A percentile compares a stretch with the other conserved stretches of the same genome.
Conservation (phyloP, 2,329 filamentous ascomycete species). For the Iodosphaeria phyllophila region DNA sequence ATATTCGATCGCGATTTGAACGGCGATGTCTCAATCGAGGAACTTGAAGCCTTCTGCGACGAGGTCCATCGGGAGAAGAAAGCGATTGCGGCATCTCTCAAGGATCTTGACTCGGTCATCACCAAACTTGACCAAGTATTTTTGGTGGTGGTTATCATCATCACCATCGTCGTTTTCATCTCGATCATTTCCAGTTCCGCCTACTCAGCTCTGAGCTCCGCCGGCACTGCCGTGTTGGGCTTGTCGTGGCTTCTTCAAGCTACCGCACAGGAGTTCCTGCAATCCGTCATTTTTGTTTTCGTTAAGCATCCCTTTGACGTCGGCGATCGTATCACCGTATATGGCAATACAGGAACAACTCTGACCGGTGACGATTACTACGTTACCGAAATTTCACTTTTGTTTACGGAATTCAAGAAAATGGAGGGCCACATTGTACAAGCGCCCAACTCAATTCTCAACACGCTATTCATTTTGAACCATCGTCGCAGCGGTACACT, state of each 20-base stretch:
- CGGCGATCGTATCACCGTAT: conserved; percentile 79
- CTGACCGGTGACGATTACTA: conserved; percentile 85
- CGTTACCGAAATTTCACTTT: conserved; percentile 78
- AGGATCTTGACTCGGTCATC: conserved; percentile 88
- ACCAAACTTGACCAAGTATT: conserved; percentile 79
- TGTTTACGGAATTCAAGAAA: conserved; percentile 97
- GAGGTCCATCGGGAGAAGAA: conserved; percentile 92
- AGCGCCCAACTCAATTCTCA: conserved; percentile 84
- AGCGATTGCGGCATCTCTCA: conserved; percentile 82
- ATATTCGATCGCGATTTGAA: conserved; percentile 97
- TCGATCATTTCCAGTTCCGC: conserved; percentile 79
- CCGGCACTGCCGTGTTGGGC: conserved; percentile 72
- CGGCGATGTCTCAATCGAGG: conserved; percentile 88
- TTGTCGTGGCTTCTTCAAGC: conserved; percentile 85
- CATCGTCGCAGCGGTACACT: conserved; percentile 77
- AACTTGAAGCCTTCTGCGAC: conserved; percentile 80
- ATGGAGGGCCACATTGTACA: conserved; percentile 95
- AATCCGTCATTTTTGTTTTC: conserved; percentile 89
- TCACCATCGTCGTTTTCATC: conserved; percentile 71
- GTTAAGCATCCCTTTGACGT: conserved; percentile 97
- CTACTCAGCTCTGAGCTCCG: conserved; percentile 77
- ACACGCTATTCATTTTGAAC: conserved; percentile 86
- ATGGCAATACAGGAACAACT: conserved; percentile 68
- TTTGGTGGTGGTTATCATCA: conserved; percentile 65
- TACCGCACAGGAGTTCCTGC: conserved; percentile 84